Evolutionary conservation across 2,329 filamentous ascomycete genomes (phyloP), one percentile per base, ranked within the genome.

Genomic region (Diaporthe nobilis): DNA sequence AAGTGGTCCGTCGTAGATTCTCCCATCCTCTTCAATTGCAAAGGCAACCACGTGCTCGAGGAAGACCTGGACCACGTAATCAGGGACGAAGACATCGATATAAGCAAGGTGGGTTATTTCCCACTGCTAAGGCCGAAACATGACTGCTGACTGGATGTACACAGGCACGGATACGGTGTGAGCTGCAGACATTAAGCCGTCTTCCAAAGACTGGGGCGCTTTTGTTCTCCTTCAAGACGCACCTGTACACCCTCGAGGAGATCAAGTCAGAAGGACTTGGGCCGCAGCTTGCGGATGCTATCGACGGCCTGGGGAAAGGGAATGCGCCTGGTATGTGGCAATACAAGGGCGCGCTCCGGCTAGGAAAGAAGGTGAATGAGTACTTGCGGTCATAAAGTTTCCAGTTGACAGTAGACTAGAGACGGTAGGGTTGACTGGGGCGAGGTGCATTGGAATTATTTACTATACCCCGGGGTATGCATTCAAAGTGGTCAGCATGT

Each of bases 161-260:
- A 61, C 61, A 86, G 84, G 80, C 84, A 9, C 82, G 81, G 65
- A 77, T 88, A 7, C 84, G 88, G 37, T 85, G 87, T 42, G 89
- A 91, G 80, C 82, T 89, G 20, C 89, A 91, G 79, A 88, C 88
- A 0, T 77, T 90, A 42, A 88, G 84, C 1, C 84, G 89, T 1
- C 83, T 91, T 10, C 88, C 88, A 0, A 79, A 83, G 74, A 88
- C 86, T 0, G 79, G 80, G 3, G 86, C 87, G 0, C 80, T 90
- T 2, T 79, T 90, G 17, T 91, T 91, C 80, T 88, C 88, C 13
- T 89, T 91, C 83, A 90, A 90, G 82, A 90, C 89, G 0, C 89
- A 89, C 75, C 75, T 90, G 22, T 90, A 89, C 68, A 85, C 86
- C 0, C 75, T 91, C 0, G 76, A 80, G 12, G 84, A 89, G 4